Conservation (phyloP, 441 rosid genomes). For the Metrosideros polymorpha region DNA sequence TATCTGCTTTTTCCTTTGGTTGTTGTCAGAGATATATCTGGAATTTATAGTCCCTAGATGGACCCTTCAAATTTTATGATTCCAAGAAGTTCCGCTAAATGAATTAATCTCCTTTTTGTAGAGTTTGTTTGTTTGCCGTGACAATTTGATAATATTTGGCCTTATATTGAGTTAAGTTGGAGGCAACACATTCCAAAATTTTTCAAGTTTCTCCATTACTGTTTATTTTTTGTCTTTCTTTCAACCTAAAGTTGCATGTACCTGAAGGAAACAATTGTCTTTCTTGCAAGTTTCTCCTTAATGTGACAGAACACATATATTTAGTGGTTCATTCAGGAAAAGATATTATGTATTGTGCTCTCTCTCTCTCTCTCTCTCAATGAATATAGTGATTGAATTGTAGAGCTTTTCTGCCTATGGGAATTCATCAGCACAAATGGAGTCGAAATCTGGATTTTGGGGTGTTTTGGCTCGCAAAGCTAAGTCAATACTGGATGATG, state of each 20-base stretch:
- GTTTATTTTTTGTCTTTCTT: not conserved
- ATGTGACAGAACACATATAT: not conserved
- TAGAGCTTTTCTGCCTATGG: slow-evolving; percentile 73
- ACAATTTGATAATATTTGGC: not conserved
- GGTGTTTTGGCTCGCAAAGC: slow-evolving; percentile 94
- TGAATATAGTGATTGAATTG: slow-evolving; percentile 9
- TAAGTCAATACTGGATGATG: slow-evolving; percentile 86
- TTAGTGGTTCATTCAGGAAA: not conserved
- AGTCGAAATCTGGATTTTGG: slow-evolving; percentile 76
- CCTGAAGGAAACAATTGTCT: not conserved
- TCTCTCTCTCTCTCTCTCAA: not conserved
- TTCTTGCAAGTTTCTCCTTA: not conserved
- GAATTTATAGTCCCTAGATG: not conserved
- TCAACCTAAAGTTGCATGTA: not conserved
- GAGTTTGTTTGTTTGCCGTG: not conserved
- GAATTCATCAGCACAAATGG: slow-evolving; percentile 24
- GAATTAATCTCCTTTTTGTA: not conserved
- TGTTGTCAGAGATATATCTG: not conserved
- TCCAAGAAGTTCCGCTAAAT: not conserved
- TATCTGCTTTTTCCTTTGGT: not conserved
- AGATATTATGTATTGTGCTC: not conserved
- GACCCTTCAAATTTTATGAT: not conserved
- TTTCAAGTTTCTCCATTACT: not conserved
- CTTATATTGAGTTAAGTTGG: not conserved
- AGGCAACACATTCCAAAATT: not conserved